Percentiles rank a stretch among this genome's conserved stretches.
phyloP scores from a whole-genome alignment of 2,329 filamentous ascomycete genomes.

The Colletotrichum musicola region DNA sequence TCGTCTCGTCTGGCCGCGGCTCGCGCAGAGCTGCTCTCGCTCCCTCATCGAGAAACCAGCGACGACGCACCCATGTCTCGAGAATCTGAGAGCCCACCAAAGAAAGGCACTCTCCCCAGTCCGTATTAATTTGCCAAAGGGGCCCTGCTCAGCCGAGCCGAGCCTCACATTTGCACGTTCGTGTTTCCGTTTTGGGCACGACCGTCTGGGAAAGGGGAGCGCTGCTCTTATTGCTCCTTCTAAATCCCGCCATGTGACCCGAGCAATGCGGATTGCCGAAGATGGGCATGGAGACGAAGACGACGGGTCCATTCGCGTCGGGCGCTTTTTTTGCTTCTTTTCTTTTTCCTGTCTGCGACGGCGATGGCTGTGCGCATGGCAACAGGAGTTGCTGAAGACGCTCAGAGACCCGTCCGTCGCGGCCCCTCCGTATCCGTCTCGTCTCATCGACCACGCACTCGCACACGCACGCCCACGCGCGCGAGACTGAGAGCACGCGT shows the following conservation, averaged over 20 bases:
- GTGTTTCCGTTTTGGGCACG: constrained; percentile 30
- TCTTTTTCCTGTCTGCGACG: neutral
- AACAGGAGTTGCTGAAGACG: neutral
- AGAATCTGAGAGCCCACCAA: constrained; percentile 11
- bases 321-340: neutral
- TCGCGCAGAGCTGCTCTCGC: constrained; percentile 1
- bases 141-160: constrained; percentile 34
- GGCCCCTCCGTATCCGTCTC: constrained; percentile 12
- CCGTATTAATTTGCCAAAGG: constrained; percentile 33
- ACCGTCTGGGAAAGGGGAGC: constrained; percentile 16
- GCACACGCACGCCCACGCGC: constrained; percentile 9
- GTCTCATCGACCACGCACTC: constrained; percentile 22
- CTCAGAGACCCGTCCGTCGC: constrained; percentile 2
- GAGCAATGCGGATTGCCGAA: constrained; percentile 22
- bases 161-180: constrained; percentile 29
- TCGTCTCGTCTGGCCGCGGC: neutral
- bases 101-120: constrained; percentile 16
- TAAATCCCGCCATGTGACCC: constrained; percentile 26
- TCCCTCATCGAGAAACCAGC: neutral
- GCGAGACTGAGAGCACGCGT: neutral
- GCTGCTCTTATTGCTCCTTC: constrained; percentile 12
- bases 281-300: neutral
- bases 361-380: neutral
- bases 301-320: constrained; percentile 5
- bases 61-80: constrained; percentile 18